Conservation (phyloP, 345 rosid species). For the Eucalyptus coolabah region DNA sequence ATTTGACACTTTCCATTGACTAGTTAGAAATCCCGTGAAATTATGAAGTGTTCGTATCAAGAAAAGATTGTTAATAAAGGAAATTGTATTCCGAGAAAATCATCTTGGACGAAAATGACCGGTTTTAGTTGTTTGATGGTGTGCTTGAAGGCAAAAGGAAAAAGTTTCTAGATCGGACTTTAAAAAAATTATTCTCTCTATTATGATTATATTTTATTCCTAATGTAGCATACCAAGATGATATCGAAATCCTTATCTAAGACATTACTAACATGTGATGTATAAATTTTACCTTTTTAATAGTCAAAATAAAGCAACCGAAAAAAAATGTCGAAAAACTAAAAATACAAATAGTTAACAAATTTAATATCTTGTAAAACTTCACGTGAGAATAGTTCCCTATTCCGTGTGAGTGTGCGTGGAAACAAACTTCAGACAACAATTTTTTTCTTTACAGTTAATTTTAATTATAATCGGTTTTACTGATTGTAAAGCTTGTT, state of each 20-base stretch:
- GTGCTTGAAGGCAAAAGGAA: not conserved
- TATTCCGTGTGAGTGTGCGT: accelerated
- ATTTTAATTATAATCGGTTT: not conserved
- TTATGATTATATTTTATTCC: not conserved
- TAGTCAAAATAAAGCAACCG: not conserved
- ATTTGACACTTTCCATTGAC: not conserved
- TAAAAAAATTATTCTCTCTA: not conserved
- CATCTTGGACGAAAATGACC: not conserved
- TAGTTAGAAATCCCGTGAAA: not conserved
- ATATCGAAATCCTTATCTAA: not conserved
- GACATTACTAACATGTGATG: not conserved
- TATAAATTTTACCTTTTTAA: not conserved
- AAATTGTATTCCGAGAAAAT: not conserved
- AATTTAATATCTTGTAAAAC: not conserved
- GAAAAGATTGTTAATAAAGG: not conserved
- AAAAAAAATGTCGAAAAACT: not conserved
- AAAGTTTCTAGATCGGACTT: not conserved
- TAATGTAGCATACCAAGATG: not conserved
- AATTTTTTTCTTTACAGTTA: not conserved
- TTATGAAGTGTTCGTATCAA: not conserved
- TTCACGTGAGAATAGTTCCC: not conserved
- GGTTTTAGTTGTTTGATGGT: not conserved
- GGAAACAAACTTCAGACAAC: not conserved
- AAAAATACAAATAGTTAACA: not conserved
- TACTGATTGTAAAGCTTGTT: not conserved